Evolutionary conservation across 345 rosid genomes (phyloP), one percentile per base, ranked within the genome.

Genomic region (Pistacia integerrima): DNA sequence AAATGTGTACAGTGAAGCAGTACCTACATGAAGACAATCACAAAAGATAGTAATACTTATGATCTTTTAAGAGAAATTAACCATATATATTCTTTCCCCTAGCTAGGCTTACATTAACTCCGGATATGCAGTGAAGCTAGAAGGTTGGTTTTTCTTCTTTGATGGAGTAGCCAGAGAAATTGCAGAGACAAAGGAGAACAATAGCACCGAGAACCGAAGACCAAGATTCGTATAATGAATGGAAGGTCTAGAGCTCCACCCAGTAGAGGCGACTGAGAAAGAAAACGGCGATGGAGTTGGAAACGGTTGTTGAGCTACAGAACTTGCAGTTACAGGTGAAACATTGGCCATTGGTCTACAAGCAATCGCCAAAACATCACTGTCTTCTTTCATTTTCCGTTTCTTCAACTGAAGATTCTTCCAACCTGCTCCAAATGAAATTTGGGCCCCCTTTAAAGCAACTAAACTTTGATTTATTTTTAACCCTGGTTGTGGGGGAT

Each of bases 201-300:
- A 62, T 57, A 91, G 82, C 2, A 83, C 82, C 67, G 81, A 66
- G 74, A 84, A 86, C 61, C 94, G 86, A 60, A 94, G 90, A 74
- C 82, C 62, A 63, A 91, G 86, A 76, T 18, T 66, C 9, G 64
- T 46, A 18, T 71, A 60, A 64, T 84, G 82, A 61, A 84, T 56
- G 17, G 85, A 78, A 13, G 85, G 86, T 75, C 85, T 81, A 4
- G 83, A 63, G 62, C 84, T 82, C 86, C 81, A 79, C 70, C 87
- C 14, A 20, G 77, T 28, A 9, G 96, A 85, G 67, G 87, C 74
- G 7, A 69, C 80, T 0, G 93, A 85, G 77, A 87, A 77, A 16
- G 91, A 82, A 84, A 87, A 90, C 0, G 90, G 88, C 1, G 96
- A 88, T 61, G 97, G 94, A 11, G 85, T 83, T n/a, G 82, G 90